phyloP scores from a whole-genome alignment of 176 grass and related monocot species.

The Lolium rigidum region DNA sequence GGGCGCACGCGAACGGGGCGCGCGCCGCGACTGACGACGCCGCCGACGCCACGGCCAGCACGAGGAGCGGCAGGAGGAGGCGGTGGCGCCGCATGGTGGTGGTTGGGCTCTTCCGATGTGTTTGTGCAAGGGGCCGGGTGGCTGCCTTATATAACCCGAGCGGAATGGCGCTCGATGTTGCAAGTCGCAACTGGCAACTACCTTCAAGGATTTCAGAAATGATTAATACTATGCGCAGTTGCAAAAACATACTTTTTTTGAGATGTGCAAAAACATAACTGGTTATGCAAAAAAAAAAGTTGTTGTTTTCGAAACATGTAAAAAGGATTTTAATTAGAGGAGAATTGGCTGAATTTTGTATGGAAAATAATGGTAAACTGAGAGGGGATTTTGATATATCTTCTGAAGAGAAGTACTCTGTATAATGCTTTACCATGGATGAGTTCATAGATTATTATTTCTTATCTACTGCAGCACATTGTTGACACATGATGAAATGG shows the following conservation, averaged over 20 bases:
- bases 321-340: not conserved
- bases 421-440: not conserved
- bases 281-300: not conserved
- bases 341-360: not conserved
- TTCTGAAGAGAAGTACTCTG: no score
- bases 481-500: not conserved
- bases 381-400: no score
- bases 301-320: no score
- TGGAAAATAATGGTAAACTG: no score
- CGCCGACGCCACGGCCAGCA: not conserved
- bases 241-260: no score
- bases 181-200: constrained; percentile 20
- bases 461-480: not conserved
- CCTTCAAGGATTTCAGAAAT: not conserved
- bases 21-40: not conserved
- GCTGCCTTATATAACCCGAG: constrained; percentile 48
- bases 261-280: not conserved
- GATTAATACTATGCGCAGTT: not conserved
- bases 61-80: constrained; percentile 5
- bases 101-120: not conserved
- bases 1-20: constrained; percentile 64
- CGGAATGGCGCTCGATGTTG: not conserved
- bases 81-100: constrained; percentile 42
- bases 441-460: not conserved
- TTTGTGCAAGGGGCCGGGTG: not conserved